These are phyloP conservation scores for Heimioporus sp. DNA, from an alignment of 768 basidiomycete genomes.

Conservation along the genomic window DNA sequence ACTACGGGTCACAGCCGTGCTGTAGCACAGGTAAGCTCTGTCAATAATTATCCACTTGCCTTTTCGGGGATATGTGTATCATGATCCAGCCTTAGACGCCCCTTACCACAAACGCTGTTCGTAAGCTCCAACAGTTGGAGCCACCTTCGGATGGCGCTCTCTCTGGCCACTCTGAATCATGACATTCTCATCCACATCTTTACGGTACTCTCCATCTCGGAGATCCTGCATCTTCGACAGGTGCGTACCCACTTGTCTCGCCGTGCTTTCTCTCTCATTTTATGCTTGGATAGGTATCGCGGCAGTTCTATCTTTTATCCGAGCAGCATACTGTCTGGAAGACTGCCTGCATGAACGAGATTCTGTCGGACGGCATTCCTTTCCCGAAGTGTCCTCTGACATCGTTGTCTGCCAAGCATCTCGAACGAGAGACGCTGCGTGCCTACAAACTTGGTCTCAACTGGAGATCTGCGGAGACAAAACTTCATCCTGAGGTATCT, in stretches of 20 bases:
- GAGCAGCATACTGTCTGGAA: constrained; percentile 56
- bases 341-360: constrained; percentile 42
- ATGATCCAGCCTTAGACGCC: too few species aligned
- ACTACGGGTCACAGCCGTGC: too few species aligned
- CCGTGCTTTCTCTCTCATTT: not conserved
- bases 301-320: constrained; percentile 43
- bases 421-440: constrained; percentile 43
- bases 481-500: constrained; percentile 18
- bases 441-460: constrained; percentile 48
- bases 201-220: constrained; percentile 35
- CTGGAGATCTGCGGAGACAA: constrained; percentile 39
- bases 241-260: constrained; percentile 24
- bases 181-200: constrained; percentile 40
- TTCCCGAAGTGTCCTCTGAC: constrained; percentile 42
- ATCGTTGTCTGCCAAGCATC: constrained; percentile 37
- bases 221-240: constrained; percentile 43
- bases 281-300: constrained; percentile 43
- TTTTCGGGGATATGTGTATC: constrained; percentile 9
- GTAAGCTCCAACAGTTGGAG: too few species aligned
- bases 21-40: not conserved
- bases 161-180: constrained; percentile 31
- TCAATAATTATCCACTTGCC: constrained; percentile 8
- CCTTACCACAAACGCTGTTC: too few species aligned
- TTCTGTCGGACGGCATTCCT: constrained; percentile 48
- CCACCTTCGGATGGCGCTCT: constrained; percentile 13